Percentiles rank a stretch among this genome's conserved stretches.
Evolutionary conservation across 2,329 filamentous ascomycete species (phyloP).

Genomic region (Colletotrichum phormii): DNA sequence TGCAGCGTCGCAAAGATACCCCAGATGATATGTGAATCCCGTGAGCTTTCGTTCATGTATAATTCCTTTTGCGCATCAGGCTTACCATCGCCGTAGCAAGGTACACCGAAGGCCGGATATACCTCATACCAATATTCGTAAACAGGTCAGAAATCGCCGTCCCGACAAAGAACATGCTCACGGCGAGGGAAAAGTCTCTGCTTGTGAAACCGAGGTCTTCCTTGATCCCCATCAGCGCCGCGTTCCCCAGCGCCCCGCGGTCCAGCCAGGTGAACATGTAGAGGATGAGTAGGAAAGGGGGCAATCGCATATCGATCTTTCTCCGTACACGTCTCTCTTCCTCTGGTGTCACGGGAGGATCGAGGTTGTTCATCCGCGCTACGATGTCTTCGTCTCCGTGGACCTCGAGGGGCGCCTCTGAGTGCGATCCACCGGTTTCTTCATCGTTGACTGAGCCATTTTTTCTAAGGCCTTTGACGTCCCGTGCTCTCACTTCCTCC

Average conservation of each 20-base stretch:
- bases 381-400: conserved; percentile 21
- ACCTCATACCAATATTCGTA: conserved; percentile 27
- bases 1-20: conserved; percentile 22
- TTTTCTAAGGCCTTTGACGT: neutral
- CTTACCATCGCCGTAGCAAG: conserved; percentile 28
- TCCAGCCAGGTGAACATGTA: conserved; percentile 37
- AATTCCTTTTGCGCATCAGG: neutral
- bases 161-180: conserved; percentile 41
- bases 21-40: conserved; percentile 3
- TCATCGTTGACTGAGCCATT: neutral
- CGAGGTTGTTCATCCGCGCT: conserved; percentile 35
- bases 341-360: conserved; percentile 30
- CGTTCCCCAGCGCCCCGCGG: conserved; percentile 36
- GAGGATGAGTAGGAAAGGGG: conserved; percentile 26
- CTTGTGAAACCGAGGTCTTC: conserved; percentile 38
- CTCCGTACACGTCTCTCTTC: conserved; percentile 35
- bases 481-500: neutral
- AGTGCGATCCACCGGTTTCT: neutral
- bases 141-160: conserved; percentile 26
- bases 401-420: neutral
- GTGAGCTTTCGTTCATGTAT: neutral
- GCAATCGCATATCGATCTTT: conserved; percentile 37
- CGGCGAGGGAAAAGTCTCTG: conserved; percentile 38
- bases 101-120: conserved; percentile 25
- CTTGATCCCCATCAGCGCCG: conserved; percentile 39